Percentiles rank a stretch among this genome's conserved stretches.
phyloP scores from a whole-genome alignment of 2,329 filamentous ascomycete genomes.

The Penicillium sp. region DNA sequence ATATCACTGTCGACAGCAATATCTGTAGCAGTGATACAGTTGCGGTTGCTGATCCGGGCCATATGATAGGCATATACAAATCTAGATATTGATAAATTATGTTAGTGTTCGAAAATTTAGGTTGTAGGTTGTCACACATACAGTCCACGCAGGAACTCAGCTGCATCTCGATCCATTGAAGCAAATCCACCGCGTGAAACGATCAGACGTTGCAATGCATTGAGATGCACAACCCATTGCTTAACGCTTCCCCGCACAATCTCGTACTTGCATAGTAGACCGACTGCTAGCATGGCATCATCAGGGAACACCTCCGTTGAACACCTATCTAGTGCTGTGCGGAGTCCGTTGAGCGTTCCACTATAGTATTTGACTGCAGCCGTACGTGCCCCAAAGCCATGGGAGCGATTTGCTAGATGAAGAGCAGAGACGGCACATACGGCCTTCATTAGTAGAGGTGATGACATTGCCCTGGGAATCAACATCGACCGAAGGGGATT shows the following conservation, averaged over 20 bases:
- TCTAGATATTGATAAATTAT: constrained; percentile 22
- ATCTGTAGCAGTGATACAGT: constrained; percentile 19
- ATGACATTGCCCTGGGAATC: constrained; percentile 39
- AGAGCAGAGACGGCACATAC: constrained; percentile 41
- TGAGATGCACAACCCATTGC: constrained; percentile 40
- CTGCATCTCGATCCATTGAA: constrained; percentile 32
- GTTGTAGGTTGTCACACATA: constrained; percentile 18
- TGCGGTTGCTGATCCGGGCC: constrained; percentile 36
- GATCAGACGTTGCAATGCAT: constrained; percentile 36
- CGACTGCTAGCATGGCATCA: constrained; percentile 37
- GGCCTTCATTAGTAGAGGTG: constrained; percentile 38
- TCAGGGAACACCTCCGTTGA: constrained; percentile 25
- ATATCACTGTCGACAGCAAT: constrained; percentile 24
- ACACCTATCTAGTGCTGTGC: constrained; percentile 25
- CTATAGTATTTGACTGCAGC: constrained; percentile 37
- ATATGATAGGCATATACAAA: constrained; percentile 38
- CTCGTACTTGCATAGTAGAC: constrained; percentile 42
- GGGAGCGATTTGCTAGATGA: constrained; percentile 36
- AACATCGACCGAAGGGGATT: constrained; percentile 39
- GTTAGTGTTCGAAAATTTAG: not conserved
- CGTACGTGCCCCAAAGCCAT: constrained; percentile 25
- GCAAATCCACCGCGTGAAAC: constrained; percentile 35
- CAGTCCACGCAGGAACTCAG: constrained; percentile 37
- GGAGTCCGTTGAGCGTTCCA: constrained; percentile 35
- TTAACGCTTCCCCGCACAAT: constrained; percentile 40